These are phyloP conservation scores for Yamadazyma triangularis DNA, from an alignment of 1,139 yeast species.

Conservation along the genomic window DNA sequence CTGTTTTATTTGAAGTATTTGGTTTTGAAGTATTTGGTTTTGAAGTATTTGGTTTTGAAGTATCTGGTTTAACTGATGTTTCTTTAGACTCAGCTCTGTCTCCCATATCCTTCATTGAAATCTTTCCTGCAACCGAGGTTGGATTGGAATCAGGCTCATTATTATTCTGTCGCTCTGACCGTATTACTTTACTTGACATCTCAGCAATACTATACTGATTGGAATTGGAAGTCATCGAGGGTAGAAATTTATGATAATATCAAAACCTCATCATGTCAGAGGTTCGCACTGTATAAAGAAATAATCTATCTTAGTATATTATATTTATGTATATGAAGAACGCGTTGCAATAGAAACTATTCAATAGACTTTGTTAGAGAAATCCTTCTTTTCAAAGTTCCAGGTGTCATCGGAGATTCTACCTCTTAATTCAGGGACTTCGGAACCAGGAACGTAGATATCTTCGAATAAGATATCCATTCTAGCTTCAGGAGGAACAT, in stretches of 20 bases:
- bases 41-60: background rate
- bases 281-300: no score
- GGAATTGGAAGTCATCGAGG: no score
- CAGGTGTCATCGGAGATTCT: slow-evolving; percentile 92
- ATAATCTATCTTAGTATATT: no score
- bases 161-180: slow-evolving; percentile 43
- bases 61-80: background rate
- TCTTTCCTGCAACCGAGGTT: slow-evolving; percentile 62
- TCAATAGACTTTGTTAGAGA: slow-evolving; percentile 53
- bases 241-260: no score
- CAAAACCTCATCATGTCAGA: no score
- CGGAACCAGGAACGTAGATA: slow-evolving; percentile 93
- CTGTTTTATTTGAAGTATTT: slow-evolving; percentile 1
- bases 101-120: slow-evolving; percentile 70
- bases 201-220: slow-evolving; percentile 38
- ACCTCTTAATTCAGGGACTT: slow-evolving; percentile 90
- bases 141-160: slow-evolving; percentile 59
- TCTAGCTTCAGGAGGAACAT: slow-evolving; percentile 94
- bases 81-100: slow-evolving; percentile 24
- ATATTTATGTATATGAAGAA: no score
- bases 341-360: no score
- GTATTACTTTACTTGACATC: slow-evolving; percentile 59
- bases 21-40: slow-evolving; percentile 1
- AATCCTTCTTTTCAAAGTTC: slow-evolving; percentile 75
- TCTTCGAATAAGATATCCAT: slow-evolving; percentile 94